Evolutionary conservation across 257 asterid genomes (phyloP).

Genomic region (Ilex aquifolium): DNA sequence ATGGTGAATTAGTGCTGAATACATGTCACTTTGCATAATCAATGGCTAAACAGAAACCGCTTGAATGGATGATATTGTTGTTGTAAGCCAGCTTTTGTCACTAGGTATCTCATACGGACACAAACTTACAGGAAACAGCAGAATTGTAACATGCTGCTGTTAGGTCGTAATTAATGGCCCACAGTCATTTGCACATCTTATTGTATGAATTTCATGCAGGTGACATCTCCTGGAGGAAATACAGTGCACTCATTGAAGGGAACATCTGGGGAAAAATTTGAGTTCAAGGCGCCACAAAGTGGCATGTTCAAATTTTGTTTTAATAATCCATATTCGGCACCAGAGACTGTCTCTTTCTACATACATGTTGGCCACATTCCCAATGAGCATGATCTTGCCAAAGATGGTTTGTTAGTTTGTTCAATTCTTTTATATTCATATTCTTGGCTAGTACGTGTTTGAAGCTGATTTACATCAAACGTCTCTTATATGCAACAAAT

Average conservation of each 20-base stretch:
- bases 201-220: slow-evolving; percentile 32
- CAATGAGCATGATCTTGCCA: slow-evolving; percentile 62
- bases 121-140: too few relatives aligned
- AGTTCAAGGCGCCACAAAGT: slow-evolving; percentile 62
- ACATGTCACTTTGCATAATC: too few relatives aligned
- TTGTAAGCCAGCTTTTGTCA: too few relatives aligned
- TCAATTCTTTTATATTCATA: slow-evolving; percentile 1
- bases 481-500: neutral
- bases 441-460: neutral
- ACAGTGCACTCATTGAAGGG: slow-evolving; percentile 50
- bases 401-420: slow-evolving; percentile 90
- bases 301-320: slow-evolving; percentile 96
- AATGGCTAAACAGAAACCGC: too few relatives aligned
- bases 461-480: too few relatives aligned
- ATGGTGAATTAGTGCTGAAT: too few relatives aligned
- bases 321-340: slow-evolving; percentile 59
- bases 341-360: slow-evolving; percentile 81
- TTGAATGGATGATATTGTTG: too few relatives aligned
- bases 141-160: too few relatives aligned
- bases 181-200: neutral
- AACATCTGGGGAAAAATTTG: slow-evolving; percentile 72
- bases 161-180: too few relatives aligned
- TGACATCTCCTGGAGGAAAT: slow-evolving; percentile 54
- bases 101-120: too few relatives aligned
- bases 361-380: slow-evolving; percentile 89